Base-by-base conservation (phyloP, 306 rosid species). In the Morella rubra region DNA sequence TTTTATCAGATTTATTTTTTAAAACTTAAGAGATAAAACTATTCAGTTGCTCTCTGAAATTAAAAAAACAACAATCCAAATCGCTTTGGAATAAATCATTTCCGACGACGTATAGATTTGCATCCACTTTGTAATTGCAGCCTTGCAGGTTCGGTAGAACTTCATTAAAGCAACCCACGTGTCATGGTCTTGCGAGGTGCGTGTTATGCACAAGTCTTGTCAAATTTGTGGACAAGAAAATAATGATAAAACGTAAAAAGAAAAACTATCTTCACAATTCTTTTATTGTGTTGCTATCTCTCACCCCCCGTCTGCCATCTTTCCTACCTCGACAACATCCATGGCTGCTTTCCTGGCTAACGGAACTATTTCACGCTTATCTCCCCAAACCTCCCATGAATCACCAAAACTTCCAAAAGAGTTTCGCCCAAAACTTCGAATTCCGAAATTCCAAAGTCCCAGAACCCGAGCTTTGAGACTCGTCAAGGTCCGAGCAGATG, bases 271-370 rank as follows among this genome's bases (percentile, higher is more conserved):
- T 42, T 55, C 7, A 46, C 10, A 8, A 6, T 6, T 49, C 12
- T 42, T 32, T 68, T 19, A 8, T 10, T 41, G 20, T 3, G 4
- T 50, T 32, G 37, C 16, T 4, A 41, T 9, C 14, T n/a, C 16
- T 50, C 40, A 10, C 1, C 8, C 15, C 5, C n/a, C n/a, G n/a
- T n/a, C n/a, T n/a, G n/a, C n/a, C 18, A 5, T 53, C 32, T 41
- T 1, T 54, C 11, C 5, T 79, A 50, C 14, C 49, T 20, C 13
- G 46, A 54, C 75, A 59, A 20, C 87, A 82, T 64, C 83, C 84
- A 93, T 93, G 98, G 87, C 96, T 44, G 88, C 97, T 69, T 86
- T 91, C 44, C 69, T 93, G 1, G 83, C 93, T 12, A 84, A 87
- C 87, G 87, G 91, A 14, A 65, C 71, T 41, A 84, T 93, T 69